Conservation (phyloP, 2,329 filamentous ascomycete genomes). For the Aurifilum marmelostoma region DNA sequence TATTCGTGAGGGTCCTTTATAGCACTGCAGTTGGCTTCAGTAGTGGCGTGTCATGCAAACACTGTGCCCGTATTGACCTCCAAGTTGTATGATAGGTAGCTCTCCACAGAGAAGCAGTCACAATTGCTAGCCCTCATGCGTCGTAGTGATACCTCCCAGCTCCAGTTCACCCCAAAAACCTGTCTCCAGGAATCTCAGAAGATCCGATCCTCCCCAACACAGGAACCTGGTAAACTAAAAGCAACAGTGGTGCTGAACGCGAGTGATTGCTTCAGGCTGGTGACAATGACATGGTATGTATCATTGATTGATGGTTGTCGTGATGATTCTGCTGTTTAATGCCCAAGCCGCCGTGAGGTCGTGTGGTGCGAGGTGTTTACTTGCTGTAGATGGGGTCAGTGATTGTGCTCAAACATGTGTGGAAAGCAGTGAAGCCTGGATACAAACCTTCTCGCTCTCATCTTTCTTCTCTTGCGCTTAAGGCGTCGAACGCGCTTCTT, state of each 20-base stretch:
- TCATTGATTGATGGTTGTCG: conserved; percentile 36
- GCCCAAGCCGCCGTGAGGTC: conserved; percentile 51
- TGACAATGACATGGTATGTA: conserved; percentile 27
- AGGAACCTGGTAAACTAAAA: conserved; percentile 22
- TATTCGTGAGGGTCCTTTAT: conserved; percentile 15
- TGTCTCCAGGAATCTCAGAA: conserved; percentile 30
- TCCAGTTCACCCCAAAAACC: conserved; percentile 25
- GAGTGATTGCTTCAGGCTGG: conserved; percentile 24
- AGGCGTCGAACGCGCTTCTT: conserved; percentile 99
- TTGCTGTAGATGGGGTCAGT: conserved; percentile 56
- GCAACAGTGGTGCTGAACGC: conserved; percentile 18
- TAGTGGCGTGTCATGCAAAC: conserved; percentile 25
- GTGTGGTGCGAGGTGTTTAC: conserved; percentile 67
- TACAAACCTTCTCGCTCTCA: conserved; percentile 92
- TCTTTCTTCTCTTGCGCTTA: conserved; percentile 99
- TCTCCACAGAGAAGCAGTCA: conserved; percentile 22
- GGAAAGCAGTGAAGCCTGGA: conserved; percentile 31
- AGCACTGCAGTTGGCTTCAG: conserved; percentile 25
- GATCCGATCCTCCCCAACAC: conserved; percentile 32
- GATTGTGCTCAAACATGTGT: neutral
- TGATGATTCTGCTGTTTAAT: conserved; percentile 33
- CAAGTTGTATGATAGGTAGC: conserved; percentile 24
- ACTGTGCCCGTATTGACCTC: conserved; percentile 24
- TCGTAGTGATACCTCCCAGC: conserved; percentile 18
- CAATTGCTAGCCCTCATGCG: conserved; percentile 25